Base-by-base conservation (phyloP, 2,329 filamentous ascomycete genomes). In the Penicillium sp. region DNA sequence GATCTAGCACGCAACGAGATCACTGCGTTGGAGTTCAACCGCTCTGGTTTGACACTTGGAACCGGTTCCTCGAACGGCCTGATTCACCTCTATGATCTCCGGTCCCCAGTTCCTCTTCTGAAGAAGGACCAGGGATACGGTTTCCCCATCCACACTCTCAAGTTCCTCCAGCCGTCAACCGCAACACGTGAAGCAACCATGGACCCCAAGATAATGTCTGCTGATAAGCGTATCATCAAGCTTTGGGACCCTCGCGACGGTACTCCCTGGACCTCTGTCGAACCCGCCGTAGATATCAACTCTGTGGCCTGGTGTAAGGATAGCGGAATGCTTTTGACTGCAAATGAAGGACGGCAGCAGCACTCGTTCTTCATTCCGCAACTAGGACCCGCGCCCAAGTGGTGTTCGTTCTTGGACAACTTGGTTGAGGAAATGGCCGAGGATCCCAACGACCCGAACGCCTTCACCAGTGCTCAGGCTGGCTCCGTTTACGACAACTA, bases 401-500 rank as follows among this genome's bases (percentile, higher is more conserved):
- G 93, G 93, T 97, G 93, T 65, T 84, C 87, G 3, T 97, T 97
- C 80, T 74, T 98, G 52, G 94, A 98, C 71, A 96, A 94, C 62
- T 82, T 98, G 62, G 93, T 97, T 8, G 93, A 98, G 73, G 94
- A 98, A 70, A 96, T 98, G 89, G 91, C 91, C 7, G 91, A 97
- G 65, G 80, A 84, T 57, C 75, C 76, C 7, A 79, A 81, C 58
- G 82, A 85, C 60, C 82, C 82, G 4, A 77, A 79, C 42, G 70
- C 73, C 9, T 76, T 73, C 58, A 68, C 60, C 45, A 61, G 63
- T 22, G 62, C 66, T 24, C 68, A 73, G 44, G 63, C 78, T 69
- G 73, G 82, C 72, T 85, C 93, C 59, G 88, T 93, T 8, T 98
- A 98, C 74, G 93, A 98, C 71, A 97, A 98, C 71, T 97, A 91